phyloP scores from a whole-genome alignment of 1,139 yeast genomes.

The Citeromyces siamensis region DNA sequence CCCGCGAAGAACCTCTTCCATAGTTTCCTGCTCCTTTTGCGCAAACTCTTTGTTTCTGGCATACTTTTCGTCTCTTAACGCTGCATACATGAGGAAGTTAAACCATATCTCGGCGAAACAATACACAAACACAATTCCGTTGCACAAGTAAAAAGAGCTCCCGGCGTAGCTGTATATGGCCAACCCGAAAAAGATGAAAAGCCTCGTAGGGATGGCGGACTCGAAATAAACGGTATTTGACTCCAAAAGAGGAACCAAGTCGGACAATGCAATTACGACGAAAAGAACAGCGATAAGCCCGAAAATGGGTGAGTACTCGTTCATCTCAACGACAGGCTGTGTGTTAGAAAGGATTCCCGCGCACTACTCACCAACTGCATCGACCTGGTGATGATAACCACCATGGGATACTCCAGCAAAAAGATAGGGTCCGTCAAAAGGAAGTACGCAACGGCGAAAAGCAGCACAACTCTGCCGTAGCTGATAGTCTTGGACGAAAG shows the following conservation, averaged over 20 bases:
- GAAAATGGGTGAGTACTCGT: constrained; percentile 34
- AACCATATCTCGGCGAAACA: constrained; percentile 64
- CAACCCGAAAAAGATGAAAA: constrained; percentile 39
- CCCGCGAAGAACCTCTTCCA: constrained; percentile 17
- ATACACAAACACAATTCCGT: constrained; percentile 49
- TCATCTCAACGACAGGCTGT: constrained; percentile 26
- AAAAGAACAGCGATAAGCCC: constrained; percentile 38
- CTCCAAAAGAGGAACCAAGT: constrained; percentile 46
- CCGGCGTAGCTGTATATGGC: constrained; percentile 31
- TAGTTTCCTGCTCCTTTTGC: constrained; percentile 16
- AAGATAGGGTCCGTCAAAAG: constrained; percentile 28
- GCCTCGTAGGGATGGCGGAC: constrained; percentile 55
- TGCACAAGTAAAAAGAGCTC: constrained; percentile 34
- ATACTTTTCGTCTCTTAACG: constrained; percentile 51
- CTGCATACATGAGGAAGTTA: constrained; percentile 49
- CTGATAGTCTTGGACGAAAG: constrained; percentile 20
- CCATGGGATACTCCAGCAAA: constrained; percentile 33
- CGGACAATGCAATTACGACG: constrained; percentile 31
- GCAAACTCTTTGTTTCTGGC: constrained; percentile 28
- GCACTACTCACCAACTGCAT: constrained; percentile 27
- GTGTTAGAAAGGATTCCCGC: constrained; percentile 5
- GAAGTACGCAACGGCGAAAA: constrained; percentile 30
- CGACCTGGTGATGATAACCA: constrained; percentile 39
- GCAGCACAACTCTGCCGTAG: constrained; percentile 33
- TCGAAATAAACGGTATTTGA: constrained; percentile 48